Base-by-base conservation (phyloP, 352 stramenopile species). In the Pythium diclinum region DNA sequence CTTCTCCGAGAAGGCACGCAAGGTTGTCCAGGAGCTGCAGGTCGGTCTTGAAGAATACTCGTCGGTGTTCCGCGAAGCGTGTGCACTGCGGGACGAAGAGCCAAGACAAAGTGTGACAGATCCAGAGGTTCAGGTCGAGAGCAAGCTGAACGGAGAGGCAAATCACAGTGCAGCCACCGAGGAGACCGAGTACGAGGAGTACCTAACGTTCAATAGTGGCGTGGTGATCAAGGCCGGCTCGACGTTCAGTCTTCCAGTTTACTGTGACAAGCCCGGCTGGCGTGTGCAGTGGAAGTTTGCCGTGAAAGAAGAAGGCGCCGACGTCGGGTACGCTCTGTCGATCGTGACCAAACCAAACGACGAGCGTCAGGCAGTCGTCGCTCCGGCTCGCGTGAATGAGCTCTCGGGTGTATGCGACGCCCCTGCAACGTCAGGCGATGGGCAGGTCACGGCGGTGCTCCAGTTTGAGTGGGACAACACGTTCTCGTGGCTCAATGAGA, bases 401-500 rank as follows among this genome's bases (percentile, higher is more conserved):
- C 71, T 85, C 33, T 81, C 72, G 3, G 83, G 80, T 0, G 70
- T 79, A 11, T 86, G 83, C 38, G 70, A 77, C 5, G 77, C 86
- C 6, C 60, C 68, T 10, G 10, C 11, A 7, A 6, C 34, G 23
- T 53, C 56, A 16, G 3, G 28, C n/a, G 40, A 19, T 8, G 23
- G 13, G 3, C 17, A 75, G 0, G 65, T 76, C 14, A 71, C 68
- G 48, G 76, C 73, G 17, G 80, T 75, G 55, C 70, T 94, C 1
- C 19, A 75, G 19, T 94, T 92, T 49, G 75, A 83, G 40, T 94
- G 85, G 85, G 83, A 94, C 63, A 94, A 94, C 54, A 73, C 80
- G 34, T 94, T 92, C 56, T 92, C 83, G 23, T 94, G 85, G 85
- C 72, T 94, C 1, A 89, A 91, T 47, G 82, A 88, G 56, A 94